Base-by-base conservation (phyloP, 768 basidiomycete species). In the Podaxis sp. region DNA sequence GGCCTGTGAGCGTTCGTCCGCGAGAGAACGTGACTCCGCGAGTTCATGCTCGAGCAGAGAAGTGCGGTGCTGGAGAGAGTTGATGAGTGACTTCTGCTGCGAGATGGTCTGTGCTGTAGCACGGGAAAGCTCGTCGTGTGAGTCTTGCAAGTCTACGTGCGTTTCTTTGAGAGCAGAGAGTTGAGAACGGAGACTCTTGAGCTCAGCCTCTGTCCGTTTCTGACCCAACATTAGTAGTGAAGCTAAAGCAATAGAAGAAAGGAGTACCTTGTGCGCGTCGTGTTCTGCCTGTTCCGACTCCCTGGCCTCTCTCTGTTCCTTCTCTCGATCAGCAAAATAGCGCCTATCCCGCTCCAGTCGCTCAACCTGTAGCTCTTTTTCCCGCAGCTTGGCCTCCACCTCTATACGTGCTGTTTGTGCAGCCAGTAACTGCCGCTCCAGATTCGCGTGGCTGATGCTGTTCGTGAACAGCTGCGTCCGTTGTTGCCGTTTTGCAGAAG, bases 291-390 rank as follows among this genome's bases (percentile, higher is more conserved):
- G 75, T 57, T 89, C 83, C 9, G 70, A 70, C 59, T 90, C 86
- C 70, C 83, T 88, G 70, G 87, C 88, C 61, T 86, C 83, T 23
- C 83, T 75, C 62, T 91, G 89, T 38, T 86, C 83, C 52, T 80
- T 76, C 69, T 91, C 90, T 3, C 86, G 72, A 63, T 91, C 88
- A 0, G 86, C 75, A 53, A 91, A 78, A 76, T 79, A 90, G 16
- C 88, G 74, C 38, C 90, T 74, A 67, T 93, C 91, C 16, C 81
- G 75, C 66, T 91, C 88, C 9, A 93, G 76, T 47, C 84, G 74
- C 46, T 89, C 88, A 27, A 92, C 79, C 23, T 74, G 69, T 0
- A 78, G 64, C 2, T 90, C 87, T 67, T 82, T 84, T 71, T 91
- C 87, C 35, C 86, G 77, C 3, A 91, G 73, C 68, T 86, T 86